These are phyloP conservation scores for Apodospora peruviana DNA, from an alignment of 495 filamentous ascomycete species.

Conservation along the genomic window DNA sequence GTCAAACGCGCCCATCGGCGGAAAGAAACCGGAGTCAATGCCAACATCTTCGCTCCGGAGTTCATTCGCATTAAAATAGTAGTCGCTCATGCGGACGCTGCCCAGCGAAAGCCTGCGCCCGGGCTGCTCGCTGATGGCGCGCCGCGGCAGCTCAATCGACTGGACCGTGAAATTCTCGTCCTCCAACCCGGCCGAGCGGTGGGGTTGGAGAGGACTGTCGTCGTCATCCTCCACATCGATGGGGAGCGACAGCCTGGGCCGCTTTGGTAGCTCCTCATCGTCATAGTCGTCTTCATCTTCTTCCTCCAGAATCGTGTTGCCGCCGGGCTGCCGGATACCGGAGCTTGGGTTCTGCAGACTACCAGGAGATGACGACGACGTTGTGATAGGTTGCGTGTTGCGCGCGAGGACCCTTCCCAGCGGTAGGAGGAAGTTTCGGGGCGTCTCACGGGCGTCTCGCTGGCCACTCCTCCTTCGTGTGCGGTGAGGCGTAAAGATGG, in stretches of 20 bases:
- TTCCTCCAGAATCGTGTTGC: slow-evolving; percentile 21
- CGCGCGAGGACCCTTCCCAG: slow-evolving; percentile 63
- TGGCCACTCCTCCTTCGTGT: slow-evolving; percentile 61
- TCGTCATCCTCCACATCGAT: slow-evolving; percentile 56
- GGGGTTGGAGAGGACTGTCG: slow-evolving; percentile 53
- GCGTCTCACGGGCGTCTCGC: slow-evolving; percentile 67
- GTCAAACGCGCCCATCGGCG: slow-evolving; percentile 24
- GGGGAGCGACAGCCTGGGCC: slow-evolving; percentile 64
- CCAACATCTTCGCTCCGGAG: slow-evolving; percentile 39
- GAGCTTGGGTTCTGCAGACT: background rate
- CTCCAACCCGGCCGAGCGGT: slow-evolving; percentile 58
- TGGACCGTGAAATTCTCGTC: slow-evolving; percentile 63
- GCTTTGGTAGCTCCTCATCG: slow-evolving; percentile 54
- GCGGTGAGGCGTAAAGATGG: slow-evolving; percentile 60
- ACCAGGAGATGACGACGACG: slow-evolving; percentile 50
- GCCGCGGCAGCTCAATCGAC: slow-evolving; percentile 64
- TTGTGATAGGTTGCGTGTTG: slow-evolving; percentile 44
- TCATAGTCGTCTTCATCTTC: slow-evolving; percentile 53
- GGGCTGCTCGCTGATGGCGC: slow-evolving; percentile 52
- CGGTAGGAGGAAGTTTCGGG: slow-evolving; percentile 62
- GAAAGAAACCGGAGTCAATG: slow-evolving; percentile 44
- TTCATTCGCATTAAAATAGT: slow-evolving; percentile 42
- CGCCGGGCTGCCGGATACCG: background rate
- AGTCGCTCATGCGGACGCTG: slow-evolving; percentile 62
- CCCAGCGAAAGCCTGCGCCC: slow-evolving; percentile 26